Evolutionary conservation across 768 basidiomycete species (phyloP).

Genomic region (Chiua virens): DNA sequence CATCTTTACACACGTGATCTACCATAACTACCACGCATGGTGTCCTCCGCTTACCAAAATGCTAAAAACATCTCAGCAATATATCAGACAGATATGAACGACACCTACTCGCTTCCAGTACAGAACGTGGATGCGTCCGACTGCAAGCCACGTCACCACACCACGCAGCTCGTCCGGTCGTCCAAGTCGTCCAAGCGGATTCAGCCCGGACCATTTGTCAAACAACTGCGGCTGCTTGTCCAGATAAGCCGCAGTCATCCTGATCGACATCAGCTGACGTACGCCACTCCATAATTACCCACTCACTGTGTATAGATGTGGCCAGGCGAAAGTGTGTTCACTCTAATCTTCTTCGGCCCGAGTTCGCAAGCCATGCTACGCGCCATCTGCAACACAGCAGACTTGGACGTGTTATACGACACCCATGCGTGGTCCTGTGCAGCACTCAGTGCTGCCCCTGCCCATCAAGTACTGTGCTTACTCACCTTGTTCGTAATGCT

Average conservation of each 20-base stretch:
- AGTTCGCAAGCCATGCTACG: constrained; percentile 84
- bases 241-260: constrained; percentile 75
- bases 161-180: constrained; percentile 73
- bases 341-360: constrained; percentile 61
- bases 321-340: constrained; percentile 76
- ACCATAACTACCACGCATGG: constrained; percentile 25
- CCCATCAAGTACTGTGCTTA: background rate
- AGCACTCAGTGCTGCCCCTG: background rate
- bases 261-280: constrained; percentile 21
- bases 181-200: constrained; percentile 72
- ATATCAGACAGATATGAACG: fast-evolving
- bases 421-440: constrained; percentile 71
- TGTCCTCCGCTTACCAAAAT: constrained; percentile 34
- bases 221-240: constrained; percentile 62
- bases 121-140: constrained; percentile 77
- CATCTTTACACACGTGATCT: constrained; percentile 14
- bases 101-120: constrained; percentile 78
- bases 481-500: constrained; percentile 70
- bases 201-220: constrained; percentile 65
- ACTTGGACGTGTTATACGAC: constrained; percentile 76
- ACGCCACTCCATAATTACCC: constrained; percentile 15
- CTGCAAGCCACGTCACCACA: constrained; percentile 64
- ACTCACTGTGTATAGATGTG: constrained; percentile 71
- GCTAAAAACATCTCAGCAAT: constrained; percentile 7
- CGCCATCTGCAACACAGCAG: constrained; percentile 76